Base-by-base conservation (phyloP, 169 alveolate genomes). In the Besnoitia besnoiti region DNA sequence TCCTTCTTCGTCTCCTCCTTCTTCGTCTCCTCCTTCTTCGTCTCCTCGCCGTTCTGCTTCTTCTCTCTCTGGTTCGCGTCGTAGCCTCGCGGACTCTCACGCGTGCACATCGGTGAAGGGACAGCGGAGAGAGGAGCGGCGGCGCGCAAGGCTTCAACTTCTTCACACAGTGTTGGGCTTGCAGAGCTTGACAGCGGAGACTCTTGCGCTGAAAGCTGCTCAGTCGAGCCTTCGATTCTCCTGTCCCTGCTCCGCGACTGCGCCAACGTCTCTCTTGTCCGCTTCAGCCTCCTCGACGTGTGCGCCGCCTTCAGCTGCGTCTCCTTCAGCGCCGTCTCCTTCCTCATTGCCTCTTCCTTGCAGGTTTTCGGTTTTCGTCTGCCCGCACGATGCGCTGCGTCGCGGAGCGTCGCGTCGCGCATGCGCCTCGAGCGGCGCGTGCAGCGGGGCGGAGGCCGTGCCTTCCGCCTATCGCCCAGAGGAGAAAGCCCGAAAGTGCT, bases 191-290 rank as follows among this genome's bases (percentile, higher is more conserved):
- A 37, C 46, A 16, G 82, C 47, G 2, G 82, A 73, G 82, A 73
- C 46, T 4, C 46, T 73, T 42, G 14, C 46, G 14, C 82, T 35
- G 39, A 73, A 73, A 42, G 82, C 82, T 35, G 39, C n/a, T n/a
- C 44, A 73, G 24, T 73, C 82, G 46, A 73, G 82, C 82, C 46
- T 73, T 19, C 39, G 82, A 10, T 73, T 73, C 82, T 27, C 82
- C 46, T 73, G 82, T 37, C 44, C 82, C 14, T 73, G 82, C 46
- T 19, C 55, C 5, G 5, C 67, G 12, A 5, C 4, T 55, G 12
- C 67, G 5, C 30, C 27, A 19, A 1, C n/a, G 12, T 16, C 7
- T 16, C 3, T 21, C 30, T 55, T n/a, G 12, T 55, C 67, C 24
- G 33, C 27, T n/a, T 55, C 67, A 1, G 30, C 67, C 24, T 3